Evolutionary conservation across 139 green algal species (phyloP).

Genomic region (Tetraselmis chui): DNA sequence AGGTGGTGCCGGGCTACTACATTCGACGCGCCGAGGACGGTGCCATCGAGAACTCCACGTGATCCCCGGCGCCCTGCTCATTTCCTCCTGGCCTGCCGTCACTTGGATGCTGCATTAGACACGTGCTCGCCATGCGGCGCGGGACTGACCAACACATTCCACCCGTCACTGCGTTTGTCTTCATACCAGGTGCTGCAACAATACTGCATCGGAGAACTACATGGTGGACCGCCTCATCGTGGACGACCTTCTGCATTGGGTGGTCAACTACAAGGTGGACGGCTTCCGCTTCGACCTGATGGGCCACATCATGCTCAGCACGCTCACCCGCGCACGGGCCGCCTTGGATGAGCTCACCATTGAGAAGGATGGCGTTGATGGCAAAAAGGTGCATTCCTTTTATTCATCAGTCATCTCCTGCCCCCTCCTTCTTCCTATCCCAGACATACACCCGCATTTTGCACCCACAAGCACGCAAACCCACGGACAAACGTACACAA

Average conservation of each 20-base stretch:
- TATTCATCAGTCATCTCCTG: too few species aligned
- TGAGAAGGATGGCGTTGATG: slow-evolving; percentile 60
- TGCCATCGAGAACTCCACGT: not conserved
- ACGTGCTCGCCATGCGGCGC: too few species aligned
- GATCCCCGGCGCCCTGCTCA: not conserved
- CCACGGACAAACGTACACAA: too few species aligned
- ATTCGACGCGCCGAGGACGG: slow-evolving; percentile 44
- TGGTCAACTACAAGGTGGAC: slow-evolving; percentile 64
- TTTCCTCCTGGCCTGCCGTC: not conserved
- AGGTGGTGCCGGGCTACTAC: slow-evolving; percentile 82
- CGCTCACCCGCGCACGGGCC: slow-evolving; percentile 51
- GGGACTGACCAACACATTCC: too few species aligned
- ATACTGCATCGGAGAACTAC: slow-evolving; percentile 79
- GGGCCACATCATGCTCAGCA: slow-evolving; percentile 71
- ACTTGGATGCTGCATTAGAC: too few species aligned
- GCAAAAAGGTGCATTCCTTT: slow-evolving; percentile 21
- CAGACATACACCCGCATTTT: too few species aligned
- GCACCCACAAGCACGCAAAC: too few species aligned
- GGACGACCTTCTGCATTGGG: slow-evolving; percentile 84
- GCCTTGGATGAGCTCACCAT: slow-evolving; percentile 46
- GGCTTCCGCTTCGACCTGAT: slow-evolving; percentile 77
- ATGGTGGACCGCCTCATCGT: slow-evolving; percentile 82
- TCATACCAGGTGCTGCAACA: slow-evolving; percentile 85
- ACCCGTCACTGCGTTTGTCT: too few species aligned
- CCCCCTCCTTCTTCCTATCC: too few species aligned